Conservation (phyloP, 345 rosid species). For the Eucalyptus cloeziana region DNA sequence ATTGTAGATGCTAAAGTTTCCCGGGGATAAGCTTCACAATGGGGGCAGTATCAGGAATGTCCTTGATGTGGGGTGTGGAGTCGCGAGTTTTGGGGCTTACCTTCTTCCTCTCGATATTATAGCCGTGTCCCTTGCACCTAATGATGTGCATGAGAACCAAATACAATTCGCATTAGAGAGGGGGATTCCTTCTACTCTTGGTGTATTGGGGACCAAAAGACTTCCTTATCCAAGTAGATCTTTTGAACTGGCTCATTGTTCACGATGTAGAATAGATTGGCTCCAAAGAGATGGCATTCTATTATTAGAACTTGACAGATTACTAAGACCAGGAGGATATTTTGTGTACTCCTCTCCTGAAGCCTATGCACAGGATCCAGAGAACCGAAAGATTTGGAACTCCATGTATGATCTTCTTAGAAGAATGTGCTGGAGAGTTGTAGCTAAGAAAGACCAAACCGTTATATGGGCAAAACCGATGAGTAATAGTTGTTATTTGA, state of each 20-base stretch:
- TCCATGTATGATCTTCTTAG: constrained; percentile 70
- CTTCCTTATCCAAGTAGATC: constrained; percentile 97
- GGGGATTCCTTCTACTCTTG: constrained; percentile 91
- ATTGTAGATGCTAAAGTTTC: constrained; percentile 91
- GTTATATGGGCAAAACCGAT: constrained; percentile 89
- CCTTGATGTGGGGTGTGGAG: constrained; percentile 98
- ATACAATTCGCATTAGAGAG: constrained; percentile 95
- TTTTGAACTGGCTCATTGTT: constrained; percentile 96
- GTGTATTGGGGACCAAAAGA: constrained; percentile 91
- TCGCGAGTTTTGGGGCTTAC: constrained; percentile 98
- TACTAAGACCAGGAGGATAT: constrained; percentile 95
- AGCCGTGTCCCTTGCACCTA: constrained; percentile 96
- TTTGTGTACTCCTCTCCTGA: constrained; percentile 97
- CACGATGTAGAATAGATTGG: constrained; percentile 97
- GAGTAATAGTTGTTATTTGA: constrained; percentile 78
- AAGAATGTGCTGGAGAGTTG: constrained; percentile 95
- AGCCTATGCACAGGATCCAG: constrained; percentile 86
- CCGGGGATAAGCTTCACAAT: constrained; percentile 76
- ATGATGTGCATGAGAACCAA: constrained; percentile 97
- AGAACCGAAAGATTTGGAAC: constrained; percentile 70
- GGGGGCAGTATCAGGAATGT: constrained; percentile 73
- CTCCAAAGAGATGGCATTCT: constrained; percentile 94
- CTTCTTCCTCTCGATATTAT: constrained; percentile 74
- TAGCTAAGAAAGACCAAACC: constrained; percentile 64
- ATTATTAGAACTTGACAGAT: constrained; percentile 82